Base-by-base conservation (phyloP, 2,329 filamentous ascomycete genomes). In the Claviceps monticola region DNA sequence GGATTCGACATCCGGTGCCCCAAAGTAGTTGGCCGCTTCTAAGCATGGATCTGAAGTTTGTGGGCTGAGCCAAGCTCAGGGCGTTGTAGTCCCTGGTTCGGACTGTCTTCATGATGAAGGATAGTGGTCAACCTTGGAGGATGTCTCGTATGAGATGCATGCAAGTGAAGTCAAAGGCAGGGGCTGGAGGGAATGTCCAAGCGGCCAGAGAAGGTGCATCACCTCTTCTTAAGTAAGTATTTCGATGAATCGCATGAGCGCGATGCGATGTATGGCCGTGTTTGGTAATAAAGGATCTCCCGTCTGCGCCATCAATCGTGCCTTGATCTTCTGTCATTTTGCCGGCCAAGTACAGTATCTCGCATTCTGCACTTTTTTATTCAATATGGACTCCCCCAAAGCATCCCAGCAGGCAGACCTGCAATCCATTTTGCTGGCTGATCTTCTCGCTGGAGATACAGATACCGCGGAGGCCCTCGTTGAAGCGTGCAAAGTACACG, bases 1-100 rank as follows among this genome's bases (percentile, higher is more conserved):
- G 50, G 21, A 52, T 52, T 8, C 46, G 46, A 39, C 50, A 52
- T n/a, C 50, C 44, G 9, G 50, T 52, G n/a, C 50, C 50, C 50
- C 50, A 52, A 23, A 52, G 45, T 2, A 52, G 29, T 8, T 36
- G 21, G 11, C 38, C 50, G 5, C 46, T 34, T 13, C 37, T 23
- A 1, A 52, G 21, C 44, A 52, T 52, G 37, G 50, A 42, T 21
- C 19, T 43, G 50, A 52, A 48, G 41, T 52, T 38, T 9, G 50
- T 52, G 39, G 50, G 50, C 29, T 48, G 50, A 9, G 45, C 50
- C 21, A 52, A 44, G 46, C 46, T 52, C 19, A 48, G n/a, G n/a
- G 50, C 50, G 11, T 52, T 52, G 50, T 43, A 52, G 37, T 52
- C 44, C 13, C 36, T 48, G 11, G 39, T 44, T 38, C 38, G 19